Evolutionary conservation across 768 basidiomycete species (phyloP), one percentile per base, ranked within the genome.

Genomic region (Boletus sp.): DNA sequence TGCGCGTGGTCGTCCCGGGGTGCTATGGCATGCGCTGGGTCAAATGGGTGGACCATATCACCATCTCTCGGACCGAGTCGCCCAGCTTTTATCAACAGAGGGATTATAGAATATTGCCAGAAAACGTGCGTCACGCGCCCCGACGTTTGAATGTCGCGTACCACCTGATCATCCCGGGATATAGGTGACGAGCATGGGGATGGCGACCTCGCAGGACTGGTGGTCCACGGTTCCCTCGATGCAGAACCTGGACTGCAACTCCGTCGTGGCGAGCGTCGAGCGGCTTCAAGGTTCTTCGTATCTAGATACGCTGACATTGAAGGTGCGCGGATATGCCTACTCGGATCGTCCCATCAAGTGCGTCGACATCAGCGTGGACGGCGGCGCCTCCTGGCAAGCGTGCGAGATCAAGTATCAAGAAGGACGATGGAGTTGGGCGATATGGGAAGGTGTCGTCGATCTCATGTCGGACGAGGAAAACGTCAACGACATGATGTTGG

Each of bases 351-450:
- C 79, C 39, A 76, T 88, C 10, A 63, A 70, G 4, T 59, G 65
- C 2, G 77, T 86, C 15, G 81, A 86, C 30, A 68, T 87, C 14
- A 80, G 81, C 40, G 63, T 75, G 17, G 81, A 88, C 63, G 73
- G 70, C 3, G 86, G 85, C 1, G 58, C 64, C 45, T 76, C 78
- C 8, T 87, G 87, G 84, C 64, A 69, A 29, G 64, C 69, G 10
- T 79, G 82, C 18, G 70, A 69, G 32, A 80, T 87, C 56, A 81
- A 76, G 1, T 87, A 87, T 58, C 83, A 82, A 52, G 73, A 80
- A 36, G 86, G 86, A 4, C 78, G 67, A 59, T 89, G 87, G 86
- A 87, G 87, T 63, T 90, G 89, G 88, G 80, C 83, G 5, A 66
- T 89, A 20, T 90, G 88, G 89, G 83, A 87, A 64, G 75, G 67